phyloP scores from a whole-genome alignment of 805 yeast genomes.

The Myxozyma sirexii region DNA sequence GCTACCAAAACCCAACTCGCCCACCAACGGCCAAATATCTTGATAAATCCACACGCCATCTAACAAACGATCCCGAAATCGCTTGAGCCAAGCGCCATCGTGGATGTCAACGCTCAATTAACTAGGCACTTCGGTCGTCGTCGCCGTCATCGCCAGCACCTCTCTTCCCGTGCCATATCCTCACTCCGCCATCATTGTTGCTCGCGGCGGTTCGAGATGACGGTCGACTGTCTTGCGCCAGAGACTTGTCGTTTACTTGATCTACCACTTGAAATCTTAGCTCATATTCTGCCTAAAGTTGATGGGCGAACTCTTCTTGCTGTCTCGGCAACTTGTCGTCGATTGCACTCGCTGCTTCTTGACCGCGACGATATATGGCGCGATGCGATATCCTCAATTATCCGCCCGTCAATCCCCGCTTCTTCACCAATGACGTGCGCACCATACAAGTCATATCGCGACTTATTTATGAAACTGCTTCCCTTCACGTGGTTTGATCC shows the following conservation, averaged over 20 bases:
- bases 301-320: constrained; percentile 30
- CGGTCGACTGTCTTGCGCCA: not conserved
- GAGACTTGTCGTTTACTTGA: not conserved
- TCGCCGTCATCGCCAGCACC: no score
- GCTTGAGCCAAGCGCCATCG: no score
- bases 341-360: constrained; percentile 14
- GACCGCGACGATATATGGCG: constrained; percentile 34
- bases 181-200: not conserved
- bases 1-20: no score
- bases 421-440: constrained; percentile 10
- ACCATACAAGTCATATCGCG: constrained; percentile 32
- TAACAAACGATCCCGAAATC: no score
- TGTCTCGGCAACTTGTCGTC: constrained; percentile 29
- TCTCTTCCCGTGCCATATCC: no score
- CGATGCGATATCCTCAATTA: constrained; percentile 14
- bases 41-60: no score
- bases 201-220: not conserved
- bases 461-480: constrained; percentile 28
- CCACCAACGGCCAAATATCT: no score
- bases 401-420: constrained; percentile 19
- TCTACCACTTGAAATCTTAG: constrained; percentile 34
- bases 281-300: constrained; percentile 19
- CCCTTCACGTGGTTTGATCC: constrained; percentile 37
- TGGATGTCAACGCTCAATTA: no score
- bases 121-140: no score